A percentile compares a stretch with the other conserved stretches of the same genome.
These are phyloP conservation scores for Boletellus ananas DNA, from an alignment of 768 basidiomycete species.

Conservation along the genomic window DNA sequence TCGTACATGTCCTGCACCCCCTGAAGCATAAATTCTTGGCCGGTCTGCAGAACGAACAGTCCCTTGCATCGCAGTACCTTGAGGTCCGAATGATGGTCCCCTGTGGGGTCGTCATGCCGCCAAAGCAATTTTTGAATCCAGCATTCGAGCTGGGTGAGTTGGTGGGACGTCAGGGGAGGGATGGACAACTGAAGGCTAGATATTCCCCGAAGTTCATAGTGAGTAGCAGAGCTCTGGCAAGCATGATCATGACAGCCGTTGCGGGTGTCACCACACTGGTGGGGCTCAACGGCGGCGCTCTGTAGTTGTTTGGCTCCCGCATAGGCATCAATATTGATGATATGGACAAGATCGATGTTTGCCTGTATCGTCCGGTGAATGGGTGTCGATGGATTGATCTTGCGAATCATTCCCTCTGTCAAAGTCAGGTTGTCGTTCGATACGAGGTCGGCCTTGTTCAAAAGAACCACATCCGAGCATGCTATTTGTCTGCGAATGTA, in stretches of 20 bases:
- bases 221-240: constrained; percentile 36
- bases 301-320: constrained; percentile 40
- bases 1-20: constrained; percentile 93
- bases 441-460: constrained; percentile 89
- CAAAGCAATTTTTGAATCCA: constrained; percentile 84
- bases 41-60: constrained; percentile 52
- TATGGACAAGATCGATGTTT: constrained; percentile 65
- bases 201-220: constrained; percentile 79
- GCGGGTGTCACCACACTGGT: constrained; percentile 32
- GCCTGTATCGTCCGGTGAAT: constrained; percentile 70
- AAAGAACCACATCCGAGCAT: constrained; percentile 82
- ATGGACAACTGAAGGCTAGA: constrained; percentile 72
- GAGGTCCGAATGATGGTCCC: constrained; percentile 27
- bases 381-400: constrained; percentile 76
- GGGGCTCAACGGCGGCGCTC: constrained; percentile 20
- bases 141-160: constrained; percentile 57
- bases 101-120: constrained; percentile 59
- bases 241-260: constrained; percentile 30
- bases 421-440: constrained; percentile 39
- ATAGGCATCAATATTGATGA: constrained; percentile 84
- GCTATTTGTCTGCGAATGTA: constrained; percentile 76
- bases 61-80: constrained; percentile 89
- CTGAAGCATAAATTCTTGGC: constrained; percentile 73
- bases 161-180: constrained; percentile 49
- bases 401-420: constrained; percentile 60